These are phyloP conservation scores for Kalaharituber pfeilii DNA, from an alignment of 2,329 filamentous ascomycete genomes.

Conservation along the genomic window DNA sequence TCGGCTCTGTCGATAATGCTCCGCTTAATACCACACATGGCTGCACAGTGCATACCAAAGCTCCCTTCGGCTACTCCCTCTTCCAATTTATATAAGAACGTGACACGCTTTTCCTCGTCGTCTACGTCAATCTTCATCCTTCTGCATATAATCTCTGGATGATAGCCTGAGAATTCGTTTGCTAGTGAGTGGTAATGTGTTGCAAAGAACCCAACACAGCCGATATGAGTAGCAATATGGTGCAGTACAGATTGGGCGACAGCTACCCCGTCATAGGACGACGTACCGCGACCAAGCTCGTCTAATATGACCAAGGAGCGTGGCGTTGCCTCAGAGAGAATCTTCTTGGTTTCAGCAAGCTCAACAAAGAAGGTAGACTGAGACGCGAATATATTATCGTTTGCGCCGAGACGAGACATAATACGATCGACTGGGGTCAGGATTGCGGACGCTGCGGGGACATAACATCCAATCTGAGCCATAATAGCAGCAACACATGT, in stretches of 20 bases:
- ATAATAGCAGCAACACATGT: constrained; percentile 94
- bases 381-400: constrained; percentile 96
- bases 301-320: constrained; percentile 92
- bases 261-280: constrained; percentile 87
- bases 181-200: constrained; percentile 94
- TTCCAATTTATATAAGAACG: constrained; percentile 88
- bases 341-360: constrained; percentile 94
- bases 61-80: constrained; percentile 86
- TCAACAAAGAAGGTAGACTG: constrained; percentile 98
- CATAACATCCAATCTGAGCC: constrained; percentile 86
- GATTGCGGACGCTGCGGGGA: constrained; percentile 64
- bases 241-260: constrained; percentile 96
- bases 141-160: constrained; percentile 71
- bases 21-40: constrained; percentile 85
- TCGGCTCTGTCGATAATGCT: constrained; percentile 76
- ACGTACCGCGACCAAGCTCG: constrained; percentile 85
- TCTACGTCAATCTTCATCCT: constrained; percentile 95
- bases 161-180: constrained; percentile 61
- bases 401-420: constrained; percentile 93
- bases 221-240: constrained; percentile 81
- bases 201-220: constrained; percentile 89
- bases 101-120: constrained; percentile 65
- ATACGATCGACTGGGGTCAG: constrained; percentile 90
- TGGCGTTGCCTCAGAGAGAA: constrained; percentile 79
- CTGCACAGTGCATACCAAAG: constrained; percentile 97